phyloP scores from a whole-genome alignment of 148 eudicot genomes.

The Rhododendron griersonianum region DNA sequence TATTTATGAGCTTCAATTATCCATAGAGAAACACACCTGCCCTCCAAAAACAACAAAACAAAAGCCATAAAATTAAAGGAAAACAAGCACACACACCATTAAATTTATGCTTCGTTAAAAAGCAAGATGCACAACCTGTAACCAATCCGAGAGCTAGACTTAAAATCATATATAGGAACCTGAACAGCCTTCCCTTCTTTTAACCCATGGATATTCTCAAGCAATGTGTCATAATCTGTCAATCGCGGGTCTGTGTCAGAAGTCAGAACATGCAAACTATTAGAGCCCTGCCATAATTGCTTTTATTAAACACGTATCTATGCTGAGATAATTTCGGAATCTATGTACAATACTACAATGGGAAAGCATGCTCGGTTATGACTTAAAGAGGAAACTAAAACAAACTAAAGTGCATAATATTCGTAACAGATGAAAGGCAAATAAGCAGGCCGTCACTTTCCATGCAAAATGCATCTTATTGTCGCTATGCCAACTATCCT shows the following conservation, averaged over 20 bases:
- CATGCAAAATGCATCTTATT: background rate
- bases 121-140: slow-evolving; percentile 50
- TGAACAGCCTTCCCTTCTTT: slow-evolving; percentile 77
- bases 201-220: slow-evolving; percentile 68
- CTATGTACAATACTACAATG: background rate
- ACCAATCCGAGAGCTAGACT: slow-evolving; percentile 83
- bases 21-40: background rate
- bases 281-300: slow-evolving; percentile 6
- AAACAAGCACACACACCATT: background rate
- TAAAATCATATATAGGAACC: slow-evolving; percentile 93
- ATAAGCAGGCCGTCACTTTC: background rate
- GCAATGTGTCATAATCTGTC: slow-evolving; percentile 94
- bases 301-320: background rate
- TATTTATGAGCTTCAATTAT: background rate
- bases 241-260: slow-evolving; percentile 80
- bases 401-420: slow-evolving; percentile 1
- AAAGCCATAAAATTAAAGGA: background rate
- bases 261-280: slow-evolving; percentile 21
- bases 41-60: background rate
- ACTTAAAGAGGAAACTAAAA: background rate
- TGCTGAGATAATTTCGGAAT: background rate
- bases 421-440: background rate
- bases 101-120: background rate
- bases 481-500: background rate
- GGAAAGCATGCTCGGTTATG: background rate